Percentiles rank a stretch among this genome's conserved stretches.
Conservation (phyloP, 2,329 filamentous ascomycete genomes). For the Cordyceps cicadae region DNA sequence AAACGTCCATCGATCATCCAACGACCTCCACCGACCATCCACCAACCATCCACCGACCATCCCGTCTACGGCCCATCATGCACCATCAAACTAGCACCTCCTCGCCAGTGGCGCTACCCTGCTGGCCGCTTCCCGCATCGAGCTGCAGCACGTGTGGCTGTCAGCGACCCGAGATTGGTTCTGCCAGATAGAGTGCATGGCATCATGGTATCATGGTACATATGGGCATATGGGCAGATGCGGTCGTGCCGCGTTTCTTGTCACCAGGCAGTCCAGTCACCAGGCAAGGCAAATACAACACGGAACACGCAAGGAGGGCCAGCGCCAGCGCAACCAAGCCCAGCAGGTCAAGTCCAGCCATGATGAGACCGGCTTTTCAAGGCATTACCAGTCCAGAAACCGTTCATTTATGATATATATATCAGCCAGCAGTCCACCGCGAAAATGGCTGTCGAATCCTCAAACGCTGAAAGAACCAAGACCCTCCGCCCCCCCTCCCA, state of each 20-base stretch:
- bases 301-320: background rate
- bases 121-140: background rate
- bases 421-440: background rate
- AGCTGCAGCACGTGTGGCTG: constrained; percentile 5
- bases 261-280: background rate
- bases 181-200: constrained; percentile 6
- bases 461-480: background rate
- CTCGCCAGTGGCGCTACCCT: background rate
- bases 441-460: background rate
- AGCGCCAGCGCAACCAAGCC: background rate
- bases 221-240: too few relatives aligned
- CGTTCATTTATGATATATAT: background rate
- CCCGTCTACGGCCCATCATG: background rate
- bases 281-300: background rate
- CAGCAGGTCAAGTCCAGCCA: background rate
- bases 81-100: background rate
- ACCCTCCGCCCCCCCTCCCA: too few relatives aligned
- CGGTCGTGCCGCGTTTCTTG: background rate
- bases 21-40: background rate
- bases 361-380: background rate
- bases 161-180: constrained; percentile 8
- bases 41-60: background rate
- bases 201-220: background rate
- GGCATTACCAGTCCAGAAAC: background rate
- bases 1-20: background rate